phyloP scores from a whole-genome alignment of 192 early-diverging fungal species.

The Linnemannia schmuckeri region DNA sequence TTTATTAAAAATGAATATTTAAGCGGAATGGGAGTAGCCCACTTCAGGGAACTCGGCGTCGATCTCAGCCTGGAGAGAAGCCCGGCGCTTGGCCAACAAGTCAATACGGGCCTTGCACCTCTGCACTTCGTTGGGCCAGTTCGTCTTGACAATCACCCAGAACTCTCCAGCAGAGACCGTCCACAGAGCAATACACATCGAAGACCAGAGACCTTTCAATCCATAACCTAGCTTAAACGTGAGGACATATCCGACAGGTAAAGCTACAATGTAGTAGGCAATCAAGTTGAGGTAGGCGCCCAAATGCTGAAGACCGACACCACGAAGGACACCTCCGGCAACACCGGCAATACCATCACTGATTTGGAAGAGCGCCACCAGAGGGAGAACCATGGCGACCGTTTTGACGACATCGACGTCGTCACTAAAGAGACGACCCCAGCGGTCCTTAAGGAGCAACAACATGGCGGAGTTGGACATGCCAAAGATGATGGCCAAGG shows the following conservation, averaged over 20 bases:
- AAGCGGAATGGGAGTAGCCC: not conserved
- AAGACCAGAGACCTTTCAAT: conserved; percentile 71
- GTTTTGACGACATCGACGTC: conserved; percentile 75
- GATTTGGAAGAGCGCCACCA: conserved; percentile 80
- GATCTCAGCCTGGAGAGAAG: conserved; percentile 13
- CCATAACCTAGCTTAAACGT: conserved; percentile 64
- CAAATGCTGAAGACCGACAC: conserved; percentile 76
- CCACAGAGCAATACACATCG: conserved; percentile 62
- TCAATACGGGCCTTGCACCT: conserved; percentile 27
- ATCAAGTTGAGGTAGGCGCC: conserved; percentile 66
- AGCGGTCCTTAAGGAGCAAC: conserved; percentile 56
- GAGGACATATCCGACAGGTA: conserved; percentile 70
- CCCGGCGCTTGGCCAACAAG: conserved; percentile 13
- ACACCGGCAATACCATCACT: conserved; percentile 71
- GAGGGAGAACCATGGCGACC: conserved; percentile 79
- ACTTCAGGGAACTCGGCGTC: conserved; percentile 10
- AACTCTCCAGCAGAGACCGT: conserved; percentile 26
- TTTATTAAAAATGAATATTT: not conserved
- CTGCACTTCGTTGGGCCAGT: conserved; percentile 41
- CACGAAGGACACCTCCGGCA: conserved; percentile 76
- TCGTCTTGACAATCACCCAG: conserved; percentile 36
- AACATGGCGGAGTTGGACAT: conserved; percentile 62
- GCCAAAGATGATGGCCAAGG: conserved; percentile 63
- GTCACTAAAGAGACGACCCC: conserved; percentile 73
- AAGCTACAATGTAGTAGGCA: conserved; percentile 73